phyloP scores from a whole-genome alignment of 108 stramenopile species.

The Nannochloropsis granulata region DNA sequence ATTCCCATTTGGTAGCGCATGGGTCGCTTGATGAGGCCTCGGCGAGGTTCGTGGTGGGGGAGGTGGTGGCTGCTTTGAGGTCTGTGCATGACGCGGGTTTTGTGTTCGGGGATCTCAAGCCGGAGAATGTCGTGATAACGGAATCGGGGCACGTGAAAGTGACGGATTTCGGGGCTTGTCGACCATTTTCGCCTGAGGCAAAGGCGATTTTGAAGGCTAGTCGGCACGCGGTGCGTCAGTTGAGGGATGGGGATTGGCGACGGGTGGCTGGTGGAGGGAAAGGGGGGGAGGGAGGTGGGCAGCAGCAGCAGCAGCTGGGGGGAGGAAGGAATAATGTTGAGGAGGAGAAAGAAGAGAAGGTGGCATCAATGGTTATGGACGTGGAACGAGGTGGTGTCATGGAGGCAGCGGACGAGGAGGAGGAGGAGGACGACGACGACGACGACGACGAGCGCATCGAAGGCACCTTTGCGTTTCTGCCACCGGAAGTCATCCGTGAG shows the following conservation, averaged over 20 bases:
- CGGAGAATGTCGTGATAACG: conserved; percentile 85
- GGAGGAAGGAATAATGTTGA: neutral
- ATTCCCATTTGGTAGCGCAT: conserved; percentile 52
- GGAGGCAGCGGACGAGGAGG: conserved; percentile 3
- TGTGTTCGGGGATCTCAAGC: conserved; percentile 66
- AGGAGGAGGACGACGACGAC: conserved; percentile 36
- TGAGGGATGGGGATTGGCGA: conserved; percentile 81
- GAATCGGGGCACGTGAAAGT: conserved; percentile 84
- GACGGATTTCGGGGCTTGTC: conserved; percentile 88
- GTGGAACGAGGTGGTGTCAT: neutral
- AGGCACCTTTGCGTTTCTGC: conserved; percentile 86
- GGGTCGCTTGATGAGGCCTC: conserved; percentile 76
- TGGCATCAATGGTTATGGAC: neutral
- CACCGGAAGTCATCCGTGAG: conserved; percentile 83
- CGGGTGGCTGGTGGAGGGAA: conserved; percentile 14
- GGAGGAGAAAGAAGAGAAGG: neutral
- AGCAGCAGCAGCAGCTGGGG: neutral
- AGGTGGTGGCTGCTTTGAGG: conserved; percentile 63
- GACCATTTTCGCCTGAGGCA: conserved; percentile 56
- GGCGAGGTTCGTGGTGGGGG: conserved; percentile 64
- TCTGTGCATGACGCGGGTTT: conserved; percentile 60
- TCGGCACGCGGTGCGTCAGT: conserved; percentile 42
- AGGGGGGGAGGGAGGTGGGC: neutral
- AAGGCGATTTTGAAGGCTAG: conserved; percentile 38
- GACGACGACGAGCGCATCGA: conserved; percentile 64